Percentiles rank a stretch among this genome's conserved stretches.
phyloP scores from a whole-genome alignment of 73 alveolate species.

The Blepharisma japonicum region DNA sequence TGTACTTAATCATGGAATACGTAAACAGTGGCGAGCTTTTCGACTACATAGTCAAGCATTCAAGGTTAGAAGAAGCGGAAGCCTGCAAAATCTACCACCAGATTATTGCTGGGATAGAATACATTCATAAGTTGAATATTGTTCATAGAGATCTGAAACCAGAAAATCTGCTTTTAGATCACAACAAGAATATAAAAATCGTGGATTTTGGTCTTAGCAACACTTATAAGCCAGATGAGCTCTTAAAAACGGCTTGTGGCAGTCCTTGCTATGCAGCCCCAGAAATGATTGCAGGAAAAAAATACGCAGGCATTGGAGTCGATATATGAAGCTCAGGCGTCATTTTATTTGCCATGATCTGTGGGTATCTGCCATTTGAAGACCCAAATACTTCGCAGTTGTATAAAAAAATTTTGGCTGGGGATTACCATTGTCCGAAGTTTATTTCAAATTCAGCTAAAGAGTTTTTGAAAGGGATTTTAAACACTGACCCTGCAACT shows the following conservation, averaged over 20 bases:
- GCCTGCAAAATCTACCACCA: conserved; percentile 71
- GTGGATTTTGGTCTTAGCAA: conserved; percentile 66
- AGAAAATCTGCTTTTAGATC: conserved; percentile 72
- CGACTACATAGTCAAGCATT: conserved; percentile 57
- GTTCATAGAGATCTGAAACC: conserved; percentile 87
- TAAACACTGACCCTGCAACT: conserved; percentile 44
- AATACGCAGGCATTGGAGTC: conserved; percentile 65
- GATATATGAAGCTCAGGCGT: conserved; percentile 90
- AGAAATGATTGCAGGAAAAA: conserved; percentile 71
- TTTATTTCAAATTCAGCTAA: conserved; percentile 27
- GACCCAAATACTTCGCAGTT: conserved; percentile 77
- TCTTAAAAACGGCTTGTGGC: conserved; percentile 55
- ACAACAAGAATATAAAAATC: conserved; percentile 60
- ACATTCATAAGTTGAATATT: conserved; percentile 62
- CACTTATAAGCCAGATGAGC: conserved; percentile 35
- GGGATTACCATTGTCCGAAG: conserved; percentile 34
- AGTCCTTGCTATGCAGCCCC: conserved; percentile 68
- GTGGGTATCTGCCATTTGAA: conserved; percentile 87
- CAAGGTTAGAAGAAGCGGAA: conserved; percentile 58
- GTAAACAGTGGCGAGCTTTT: conserved; percentile 74
- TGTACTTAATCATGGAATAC: conserved; percentile 68
- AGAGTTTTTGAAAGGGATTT: conserved; percentile 42
- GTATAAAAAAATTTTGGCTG: conserved; percentile 70
- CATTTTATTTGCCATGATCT: conserved; percentile 74
- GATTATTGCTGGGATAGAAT: conserved; percentile 70